Conservation (phyloP, 805 yeast species). For the Wickerhamiella alocasiicola region DNA sequence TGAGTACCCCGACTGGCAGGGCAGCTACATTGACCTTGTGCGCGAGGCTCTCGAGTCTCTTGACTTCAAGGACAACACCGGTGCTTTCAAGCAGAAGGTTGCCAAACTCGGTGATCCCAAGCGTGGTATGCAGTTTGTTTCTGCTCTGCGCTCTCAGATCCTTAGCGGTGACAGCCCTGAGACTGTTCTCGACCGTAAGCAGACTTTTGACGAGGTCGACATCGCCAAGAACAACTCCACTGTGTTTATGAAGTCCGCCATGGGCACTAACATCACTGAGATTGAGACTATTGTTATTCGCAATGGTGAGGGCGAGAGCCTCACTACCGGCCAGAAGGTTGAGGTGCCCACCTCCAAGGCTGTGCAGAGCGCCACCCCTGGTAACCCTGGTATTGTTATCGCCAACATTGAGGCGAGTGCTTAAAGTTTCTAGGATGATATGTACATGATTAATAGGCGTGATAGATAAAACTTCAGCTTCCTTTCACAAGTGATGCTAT, state of each 20-base stretch:
- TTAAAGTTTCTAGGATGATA: no score
- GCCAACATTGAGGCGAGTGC: no score
- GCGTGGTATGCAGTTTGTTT: conserved; percentile 96
- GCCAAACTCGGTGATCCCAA: conserved; percentile 59
- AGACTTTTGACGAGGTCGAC: conserved; percentile 64
- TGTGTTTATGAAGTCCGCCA: conserved; percentile 51
- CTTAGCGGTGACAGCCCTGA: conserved; percentile 39
- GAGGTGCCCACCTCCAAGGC: conserved; percentile 57
- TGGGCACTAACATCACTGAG: conserved; percentile 42
- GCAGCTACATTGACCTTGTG: conserved; percentile 66
- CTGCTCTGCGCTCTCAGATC: conserved; percentile 71
- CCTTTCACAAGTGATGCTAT: no score
- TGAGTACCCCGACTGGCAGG: conserved; percentile 87
- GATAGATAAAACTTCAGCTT: no score
- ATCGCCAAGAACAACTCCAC: conserved; percentile 45
- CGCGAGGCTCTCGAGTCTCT: conserved; percentile 47
- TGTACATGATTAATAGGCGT: no score
- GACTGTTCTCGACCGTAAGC: conserved; percentile 78
- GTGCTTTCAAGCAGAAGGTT: conserved; percentile 30
- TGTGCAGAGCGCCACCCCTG: conserved; percentile 79
- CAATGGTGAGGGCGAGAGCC: conserved; percentile 58
- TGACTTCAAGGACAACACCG: conserved; percentile 26
- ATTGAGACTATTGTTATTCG: conserved; percentile 51
- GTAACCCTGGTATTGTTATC: conserved; percentile 77
- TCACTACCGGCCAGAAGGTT: conserved; percentile 56